Conservation (phyloP, 176 grass and related monocot genomes). For the Metroxylon sagu region DNA sequence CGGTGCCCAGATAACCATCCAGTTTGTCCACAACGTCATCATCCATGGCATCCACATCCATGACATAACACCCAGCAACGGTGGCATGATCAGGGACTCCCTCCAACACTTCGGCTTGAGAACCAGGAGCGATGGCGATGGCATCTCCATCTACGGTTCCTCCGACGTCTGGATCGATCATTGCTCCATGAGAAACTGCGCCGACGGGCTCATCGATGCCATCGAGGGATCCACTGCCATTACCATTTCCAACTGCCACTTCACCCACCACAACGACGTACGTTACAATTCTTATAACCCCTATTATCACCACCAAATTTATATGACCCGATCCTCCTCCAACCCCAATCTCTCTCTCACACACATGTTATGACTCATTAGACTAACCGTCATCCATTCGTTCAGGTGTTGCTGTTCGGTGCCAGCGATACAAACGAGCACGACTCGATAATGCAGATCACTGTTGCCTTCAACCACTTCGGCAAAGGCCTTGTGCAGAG, state of each 20-base stretch:
- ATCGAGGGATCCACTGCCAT: conserved; percentile 55
- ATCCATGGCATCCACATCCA: conserved; percentile 62
- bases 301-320: too few relatives aligned
- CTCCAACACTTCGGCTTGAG: conserved; percentile 23
- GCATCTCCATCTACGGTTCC: conserved; percentile 37
- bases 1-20: conserved; percentile 50
- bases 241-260: conserved; percentile 75
- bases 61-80: conserved; percentile 21
- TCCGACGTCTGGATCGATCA: conserved; percentile 73
- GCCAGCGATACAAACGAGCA: conserved; percentile 38
- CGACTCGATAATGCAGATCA: conserved; percentile 63
- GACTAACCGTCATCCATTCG: background rate
- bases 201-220: conserved; percentile 70
- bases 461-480: conserved; percentile 88
- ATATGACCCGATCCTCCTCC: too few relatives aligned
- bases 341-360: too few relatives aligned
- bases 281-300: background rate
- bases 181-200: conserved; percentile 52
- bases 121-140: conserved; percentile 56
- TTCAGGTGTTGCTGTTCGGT: conserved; percentile 67
- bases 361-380: background rate
- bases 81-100: conserved; percentile 57
- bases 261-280: conserved; percentile 68
- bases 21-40: conserved; percentile 52
- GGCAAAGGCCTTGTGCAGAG: conserved; percentile 75